Percentiles rank a stretch among this genome's conserved stretches.
Conservation (phyloP, 169 alveolate species). For the Cyclospora cayetanensis region DNA sequence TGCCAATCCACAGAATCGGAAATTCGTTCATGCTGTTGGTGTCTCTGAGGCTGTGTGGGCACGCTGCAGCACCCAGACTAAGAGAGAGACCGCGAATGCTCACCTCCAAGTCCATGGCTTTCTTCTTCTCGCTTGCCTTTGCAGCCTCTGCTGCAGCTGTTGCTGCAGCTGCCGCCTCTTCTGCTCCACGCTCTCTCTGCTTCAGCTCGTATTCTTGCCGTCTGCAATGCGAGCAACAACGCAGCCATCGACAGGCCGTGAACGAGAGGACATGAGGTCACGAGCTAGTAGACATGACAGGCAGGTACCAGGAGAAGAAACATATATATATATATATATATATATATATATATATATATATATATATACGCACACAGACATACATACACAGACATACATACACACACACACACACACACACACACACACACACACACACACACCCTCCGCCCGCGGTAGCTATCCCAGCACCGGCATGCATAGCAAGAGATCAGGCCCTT, state of each 20-base stretch:
- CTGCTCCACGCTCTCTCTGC: conserved; percentile 55
- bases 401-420: neutral
- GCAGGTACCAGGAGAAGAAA: too few species aligned
- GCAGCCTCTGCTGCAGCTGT: conserved; percentile 59
- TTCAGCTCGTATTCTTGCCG: conserved; percentile 54
- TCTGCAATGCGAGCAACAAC: conserved; percentile 30
- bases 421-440: neutral
- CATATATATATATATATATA: neutral
- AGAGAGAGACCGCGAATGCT: neutral
- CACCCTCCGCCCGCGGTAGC: too few species aligned
- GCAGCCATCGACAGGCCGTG: neutral
- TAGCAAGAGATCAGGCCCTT: neutral
- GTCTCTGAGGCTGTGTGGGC: neutral
- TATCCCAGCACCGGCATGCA: neutral
- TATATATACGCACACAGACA: neutral
- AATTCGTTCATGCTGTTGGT: neutral
- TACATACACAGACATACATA: too few species aligned
- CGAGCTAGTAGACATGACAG: too few species aligned
- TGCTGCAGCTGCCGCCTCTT: conserved; percentile 40
- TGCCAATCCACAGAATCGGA: too few species aligned
- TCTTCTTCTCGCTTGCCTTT: conserved; percentile 28
- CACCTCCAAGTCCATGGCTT: neutral
- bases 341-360: neutral
- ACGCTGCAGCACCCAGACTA: neutral
- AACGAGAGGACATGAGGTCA: too few species aligned